Base-by-base conservation (phyloP, 495 filamentous ascomycete genomes). In the Neurospora sp. region DNA sequence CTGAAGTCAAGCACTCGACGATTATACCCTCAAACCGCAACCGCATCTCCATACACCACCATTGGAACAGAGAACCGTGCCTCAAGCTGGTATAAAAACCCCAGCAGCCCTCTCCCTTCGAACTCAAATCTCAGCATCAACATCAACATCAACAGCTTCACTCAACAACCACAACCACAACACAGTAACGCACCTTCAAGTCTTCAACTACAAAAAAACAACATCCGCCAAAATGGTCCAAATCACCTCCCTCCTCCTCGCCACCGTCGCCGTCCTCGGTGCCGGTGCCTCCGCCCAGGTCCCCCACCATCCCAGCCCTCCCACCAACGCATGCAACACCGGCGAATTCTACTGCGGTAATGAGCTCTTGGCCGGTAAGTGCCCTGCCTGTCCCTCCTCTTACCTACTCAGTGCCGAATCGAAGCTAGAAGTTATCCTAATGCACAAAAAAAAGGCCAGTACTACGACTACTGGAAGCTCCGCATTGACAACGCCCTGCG, bases 401-500 rank as follows among this genome's bases (percentile, higher is more conserved):
- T 10, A 39, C 38, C 38, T 39, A 11, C 5, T 4, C 35, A 4
- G 3, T 6, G 5, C 35, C 35, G 35, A 37, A 37, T 37, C 3
- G 35, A 37, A 37, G 2, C 35, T 37, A 37, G 7, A 6, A 37
- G 35, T 37, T 37, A 7, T 7, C 35, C 5, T 37, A 7, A 0
- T 37, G 35, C 7, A 12, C 11, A 3, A 4, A 40, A 40, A 70
- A 71, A 11, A 73, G 69, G 39, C 35, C 35, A 44, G 12, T 40
- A 39, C 46, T 39, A 37, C 70, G 35, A 35, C 40, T 31, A 59
- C 37, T 73, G 72, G 72, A 71, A 73, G 69, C 69, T 20, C 10
- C 40, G 70, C n/a, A 71, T 73, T 46, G 70, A 71, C 72, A 46
- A 41, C 35, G 72, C 72, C 37, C 72, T 73, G n/a, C n/a, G 20